Evolutionary conservation across 1,284 basidiomycete genomes (phyloP).

Genomic region (Ceratobasidium papillatum): DNA sequence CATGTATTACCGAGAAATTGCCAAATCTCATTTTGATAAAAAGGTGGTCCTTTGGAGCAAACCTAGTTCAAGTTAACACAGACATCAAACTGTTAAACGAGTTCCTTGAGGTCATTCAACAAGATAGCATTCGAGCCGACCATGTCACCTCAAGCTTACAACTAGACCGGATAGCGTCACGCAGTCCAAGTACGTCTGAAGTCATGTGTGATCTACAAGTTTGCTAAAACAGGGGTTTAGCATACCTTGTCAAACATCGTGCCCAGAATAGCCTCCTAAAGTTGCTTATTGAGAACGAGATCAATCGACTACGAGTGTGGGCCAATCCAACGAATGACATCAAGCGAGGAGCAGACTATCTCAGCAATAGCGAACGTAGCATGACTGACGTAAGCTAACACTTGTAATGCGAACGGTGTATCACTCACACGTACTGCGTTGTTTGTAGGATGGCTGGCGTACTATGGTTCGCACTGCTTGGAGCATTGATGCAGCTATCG

Average conservation of each 20-base stretch:
- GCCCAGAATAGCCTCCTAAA: conserved; percentile 77
- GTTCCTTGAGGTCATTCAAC: conserved; percentile 78
- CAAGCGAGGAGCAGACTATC: conserved; percentile 70
- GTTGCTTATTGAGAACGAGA: conserved; percentile 90
- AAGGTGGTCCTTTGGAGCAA: conserved; percentile 95
- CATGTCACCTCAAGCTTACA: conserved; percentile 76
- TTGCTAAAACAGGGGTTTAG: conserved; percentile 52
- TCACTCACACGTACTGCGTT: conserved; percentile 29
- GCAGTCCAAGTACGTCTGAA: conserved; percentile 19
- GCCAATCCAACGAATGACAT: conserved; percentile 84
- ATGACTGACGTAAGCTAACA: conserved; percentile 63
- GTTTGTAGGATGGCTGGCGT: conserved; percentile 71
- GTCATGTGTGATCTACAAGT: conserved; percentile 31
- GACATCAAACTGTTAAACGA: conserved; percentile 90
- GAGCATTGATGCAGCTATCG: conserved; percentile 84
- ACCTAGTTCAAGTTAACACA: conserved; percentile 86
- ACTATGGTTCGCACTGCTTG: conserved; percentile 77
- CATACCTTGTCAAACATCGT: conserved; percentile 66
- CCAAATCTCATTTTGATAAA: background rate
- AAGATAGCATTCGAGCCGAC: conserved; percentile 73
- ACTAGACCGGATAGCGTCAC: conserved; percentile 50
- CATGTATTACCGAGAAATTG: background rate
- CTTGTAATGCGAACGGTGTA: background rate
- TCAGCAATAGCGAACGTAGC: conserved; percentile 64
- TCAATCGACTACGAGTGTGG: conserved; percentile 89